Base-by-base conservation (phyloP, 2,329 filamentous ascomycete species). In the Phialocephala subalpina region DNA sequence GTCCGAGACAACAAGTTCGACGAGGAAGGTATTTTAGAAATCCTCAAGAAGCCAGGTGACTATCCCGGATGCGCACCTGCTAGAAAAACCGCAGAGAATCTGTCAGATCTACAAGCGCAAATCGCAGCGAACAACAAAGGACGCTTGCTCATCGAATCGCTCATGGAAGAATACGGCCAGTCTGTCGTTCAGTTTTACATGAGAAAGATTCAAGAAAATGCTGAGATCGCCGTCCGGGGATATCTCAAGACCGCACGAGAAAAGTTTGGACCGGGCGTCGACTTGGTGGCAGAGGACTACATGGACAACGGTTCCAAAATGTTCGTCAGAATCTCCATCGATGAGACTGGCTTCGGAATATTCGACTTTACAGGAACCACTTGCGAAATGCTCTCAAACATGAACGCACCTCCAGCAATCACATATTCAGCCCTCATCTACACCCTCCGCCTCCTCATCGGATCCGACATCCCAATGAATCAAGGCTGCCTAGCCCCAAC, bases 271-370 rank as follows among this genome's bases (percentile, higher is more conserved):
- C 83, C 86, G 63, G 45, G 45, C 4, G 20, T 22, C 45, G 86
- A 90, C 8, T 83, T 95, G 0, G 83, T 86, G 16, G 90, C 92
- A 0, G 82, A 89, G 1, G 92, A 96, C 40, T 92, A 88, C 81
- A 94, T 95, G 90, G 92, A 96, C 70, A 92, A 96, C 71, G 92
- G 92, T 20, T 91, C 86, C 5, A 90, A 91, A 0, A 93, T 95
- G 72, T 81, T 83, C 52, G 83, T 95, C 11, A 89, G 87, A 67
- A 84, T 96, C 18, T 88, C 86, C 2, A 95, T 96, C 69, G 86
- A 94, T 70, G 84, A 85, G 0, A 82, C 87, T 33, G 92, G 92
- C 16, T 89, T 91, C 64, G 92, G 92, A 0, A 80, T 90, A 0
- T 95, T 95, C 73, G 88, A 94, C 77, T 91, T 94, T 76, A 84